These are phyloP conservation scores for Ceratocystis albifundus DNA, from an alignment of 2,329 filamentous ascomycete species.

Conservation along the genomic window DNA sequence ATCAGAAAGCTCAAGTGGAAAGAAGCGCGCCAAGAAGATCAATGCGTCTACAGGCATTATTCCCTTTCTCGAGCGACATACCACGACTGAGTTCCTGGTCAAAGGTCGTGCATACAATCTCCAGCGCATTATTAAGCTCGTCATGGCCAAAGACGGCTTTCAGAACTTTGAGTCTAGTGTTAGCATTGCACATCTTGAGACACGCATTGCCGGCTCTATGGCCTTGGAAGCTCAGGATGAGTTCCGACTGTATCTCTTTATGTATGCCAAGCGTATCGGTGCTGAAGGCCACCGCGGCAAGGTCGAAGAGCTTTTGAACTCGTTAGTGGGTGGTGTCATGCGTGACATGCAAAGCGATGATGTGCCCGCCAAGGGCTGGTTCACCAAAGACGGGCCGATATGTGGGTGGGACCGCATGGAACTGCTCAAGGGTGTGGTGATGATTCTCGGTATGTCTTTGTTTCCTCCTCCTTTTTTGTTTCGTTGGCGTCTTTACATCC, in stretches of 20 bases:
- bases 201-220: slow-evolving; percentile 78
- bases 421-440: slow-evolving; percentile 76
- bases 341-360: slow-evolving; percentile 42
- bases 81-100: slow-evolving; percentile 81
- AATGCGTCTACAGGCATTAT: slow-evolving; percentile 83
- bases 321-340: slow-evolving; percentile 61
- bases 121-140: slow-evolving; percentile 78
- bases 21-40: slow-evolving; percentile 38
- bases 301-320: slow-evolving; percentile 82
- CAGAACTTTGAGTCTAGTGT: slow-evolving; percentile 85
- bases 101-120: slow-evolving; percentile 86
- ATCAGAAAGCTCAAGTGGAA: slow-evolving; percentile 31
- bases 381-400: slow-evolving; percentile 55
- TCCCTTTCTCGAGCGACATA: slow-evolving; percentile 84
- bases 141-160: slow-evolving; percentile 80
- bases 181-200: slow-evolving; percentile 89
- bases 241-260: slow-evolving; percentile 87
- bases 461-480: background rate
- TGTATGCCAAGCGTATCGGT: slow-evolving; percentile 93
- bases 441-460: slow-evolving; percentile 67
- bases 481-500: background rate
- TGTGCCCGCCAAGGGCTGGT: slow-evolving; percentile 43
- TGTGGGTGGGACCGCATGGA: slow-evolving; percentile 88
- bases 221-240: slow-evolving; percentile 79
- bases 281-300: slow-evolving; percentile 79